These are phyloP conservation scores for Calamus simplicifolius DNA, from an alignment of 176 grass and related monocot genomes.

Conservation along the genomic window DNA sequence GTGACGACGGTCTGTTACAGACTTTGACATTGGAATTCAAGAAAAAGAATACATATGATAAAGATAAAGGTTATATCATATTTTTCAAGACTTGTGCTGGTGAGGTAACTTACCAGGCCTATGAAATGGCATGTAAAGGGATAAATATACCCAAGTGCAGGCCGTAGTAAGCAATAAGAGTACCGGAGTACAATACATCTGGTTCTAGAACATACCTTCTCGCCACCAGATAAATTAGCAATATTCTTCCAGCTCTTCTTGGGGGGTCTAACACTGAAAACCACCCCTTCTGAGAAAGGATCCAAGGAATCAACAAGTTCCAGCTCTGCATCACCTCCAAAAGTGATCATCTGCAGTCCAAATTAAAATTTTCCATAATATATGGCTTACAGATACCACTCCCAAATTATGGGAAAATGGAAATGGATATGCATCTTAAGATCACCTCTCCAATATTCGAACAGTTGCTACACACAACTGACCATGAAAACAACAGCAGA, in stretches of 20 bases:
- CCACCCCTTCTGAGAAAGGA: constrained; percentile 97
- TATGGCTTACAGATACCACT: too few relatives aligned
- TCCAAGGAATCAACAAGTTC: constrained; percentile 97
- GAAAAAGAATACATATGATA: too few relatives aligned
- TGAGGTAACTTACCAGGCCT: too few relatives aligned
- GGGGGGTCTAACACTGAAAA: constrained; percentile 96
- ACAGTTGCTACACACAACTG: neutral
- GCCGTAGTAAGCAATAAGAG: neutral
- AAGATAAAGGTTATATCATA: too few relatives aligned
- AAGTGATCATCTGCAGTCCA: constrained; percentile 83
- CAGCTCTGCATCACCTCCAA: constrained; percentile 96
- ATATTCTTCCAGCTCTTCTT: constrained; percentile 99
- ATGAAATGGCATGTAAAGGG: too few relatives aligned
- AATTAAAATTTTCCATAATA: neutral
- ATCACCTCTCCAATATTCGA: neutral
- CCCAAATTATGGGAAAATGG: too few relatives aligned
- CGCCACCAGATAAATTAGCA: constrained; percentile 89
- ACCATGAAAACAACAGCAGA: neutral
- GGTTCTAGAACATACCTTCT: constrained; percentile 53
- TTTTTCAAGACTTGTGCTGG: too few relatives aligned
- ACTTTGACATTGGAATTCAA: too few relatives aligned
- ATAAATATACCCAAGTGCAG: too few relatives aligned
- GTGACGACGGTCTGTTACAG: too few relatives aligned
- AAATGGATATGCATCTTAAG: too few relatives aligned
- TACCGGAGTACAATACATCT: neutral